Percentiles rank a stretch among this genome's conserved stretches.
phyloP scores from a whole-genome alignment of 1,139 yeast species.

The Suhomyces panamericanus region DNA sequence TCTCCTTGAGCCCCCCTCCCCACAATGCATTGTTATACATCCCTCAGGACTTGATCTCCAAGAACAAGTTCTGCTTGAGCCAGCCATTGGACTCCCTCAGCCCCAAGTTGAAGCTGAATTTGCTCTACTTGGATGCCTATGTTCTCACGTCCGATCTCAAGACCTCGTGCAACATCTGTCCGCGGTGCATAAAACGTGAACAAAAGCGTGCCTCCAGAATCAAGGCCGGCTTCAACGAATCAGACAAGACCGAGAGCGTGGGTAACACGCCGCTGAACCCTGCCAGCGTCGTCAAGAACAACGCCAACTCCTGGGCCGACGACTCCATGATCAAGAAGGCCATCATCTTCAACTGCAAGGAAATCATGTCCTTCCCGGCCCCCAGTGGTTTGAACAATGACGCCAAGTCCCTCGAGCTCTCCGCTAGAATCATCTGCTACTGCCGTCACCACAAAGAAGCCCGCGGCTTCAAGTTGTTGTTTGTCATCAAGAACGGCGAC shows the following conservation, averaged over 20 bases:
- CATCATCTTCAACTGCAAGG: conserved; percentile 86
- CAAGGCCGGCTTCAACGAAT: conserved; percentile 59
- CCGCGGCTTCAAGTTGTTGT: conserved; percentile 73
- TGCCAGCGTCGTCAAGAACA: conserved; percentile 34
- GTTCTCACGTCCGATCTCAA: conserved; percentile 56
- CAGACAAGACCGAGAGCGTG: conserved; percentile 31
- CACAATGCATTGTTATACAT: conserved; percentile 68
- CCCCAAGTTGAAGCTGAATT: conserved; percentile 48
- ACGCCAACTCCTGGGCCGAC: conserved; percentile 70
- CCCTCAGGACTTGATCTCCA: conserved; percentile 84
- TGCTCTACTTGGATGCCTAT: conserved; percentile 65
- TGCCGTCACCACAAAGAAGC: conserved; percentile 91
- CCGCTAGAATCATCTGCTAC: conserved; percentile 89
- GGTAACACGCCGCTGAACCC: conserved; percentile 17
- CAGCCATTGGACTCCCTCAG: conserved; percentile 46
- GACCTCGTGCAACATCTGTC: conserved; percentile 73
- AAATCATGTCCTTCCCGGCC: conserved; percentile 74
- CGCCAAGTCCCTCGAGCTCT: conserved; percentile 60
- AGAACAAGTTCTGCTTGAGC: conserved; percentile 69
- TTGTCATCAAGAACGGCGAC: conserved; percentile 61
- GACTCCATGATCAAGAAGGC: conserved; percentile 75
- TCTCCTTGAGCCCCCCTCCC: conserved; percentile 72
- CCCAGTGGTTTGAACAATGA: conserved; percentile 47
- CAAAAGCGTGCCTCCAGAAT: conserved; percentile 90
- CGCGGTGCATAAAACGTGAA: conserved; percentile 87